Percentiles rank a stretch among this genome's conserved stretches.
These are phyloP conservation scores for Scopulariopsis brevicaulis DNA, from an alignment of 2,329 filamentous ascomycete species.

Conservation along the genomic window DNA sequence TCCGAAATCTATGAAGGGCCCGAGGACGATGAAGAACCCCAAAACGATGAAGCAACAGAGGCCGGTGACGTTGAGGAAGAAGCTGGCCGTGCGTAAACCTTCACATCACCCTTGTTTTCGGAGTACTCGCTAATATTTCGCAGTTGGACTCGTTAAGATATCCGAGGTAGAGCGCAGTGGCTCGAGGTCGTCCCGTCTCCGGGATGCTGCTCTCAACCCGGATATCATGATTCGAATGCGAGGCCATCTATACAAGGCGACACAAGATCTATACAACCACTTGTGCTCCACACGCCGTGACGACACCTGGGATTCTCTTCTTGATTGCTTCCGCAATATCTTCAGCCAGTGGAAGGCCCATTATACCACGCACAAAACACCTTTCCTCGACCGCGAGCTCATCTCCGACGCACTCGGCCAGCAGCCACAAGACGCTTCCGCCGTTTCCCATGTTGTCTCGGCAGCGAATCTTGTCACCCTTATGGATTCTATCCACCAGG, in stretches of 20 bases:
- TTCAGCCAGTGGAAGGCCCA: conserved; percentile 17
- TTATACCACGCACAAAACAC: conserved; percentile 11
- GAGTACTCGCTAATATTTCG: background rate
- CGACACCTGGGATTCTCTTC: background rate
- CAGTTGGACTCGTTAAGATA: background rate
- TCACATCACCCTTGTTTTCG: background rate
- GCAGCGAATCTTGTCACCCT: conserved; percentile 23
- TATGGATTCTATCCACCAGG: conserved; percentile 13
- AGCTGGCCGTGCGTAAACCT: background rate
- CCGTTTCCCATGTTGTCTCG: conserved; percentile 11
- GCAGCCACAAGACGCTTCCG: conserved; percentile 1
- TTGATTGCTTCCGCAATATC: background rate
- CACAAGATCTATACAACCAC: background rate
- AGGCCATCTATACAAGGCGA: background rate
- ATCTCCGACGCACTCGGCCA: conserved; percentile 5
- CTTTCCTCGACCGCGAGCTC: conserved; percentile 17
- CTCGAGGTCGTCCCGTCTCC: background rate
- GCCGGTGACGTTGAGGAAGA: background rate
- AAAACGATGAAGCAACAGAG: no score
- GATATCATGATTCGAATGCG: background rate
- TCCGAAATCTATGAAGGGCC: background rate
- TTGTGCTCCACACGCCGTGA: background rate
- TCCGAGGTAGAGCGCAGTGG: background rate
- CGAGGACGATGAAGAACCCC: background rate
- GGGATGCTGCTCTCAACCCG: background rate